phyloP scores from a whole-genome alignment of 371 early-diverging fungal species.

The Lichtheimia hyalospora region DNA sequence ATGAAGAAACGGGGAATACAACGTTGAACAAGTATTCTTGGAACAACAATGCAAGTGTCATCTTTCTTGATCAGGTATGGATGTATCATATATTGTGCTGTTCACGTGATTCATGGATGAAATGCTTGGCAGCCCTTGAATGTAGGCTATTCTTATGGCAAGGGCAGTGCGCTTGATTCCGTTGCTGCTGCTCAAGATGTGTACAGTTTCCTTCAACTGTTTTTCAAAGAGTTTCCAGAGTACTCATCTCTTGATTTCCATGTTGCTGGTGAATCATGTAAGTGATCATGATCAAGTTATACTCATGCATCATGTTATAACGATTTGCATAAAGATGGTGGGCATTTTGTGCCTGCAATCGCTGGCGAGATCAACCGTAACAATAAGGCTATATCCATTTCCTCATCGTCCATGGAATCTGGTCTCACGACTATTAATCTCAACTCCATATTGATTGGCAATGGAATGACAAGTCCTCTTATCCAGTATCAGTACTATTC shows the following conservation, averaged over 20 bases:
- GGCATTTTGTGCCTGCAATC: slow-evolving; percentile 82
- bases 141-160: slow-evolving; percentile 79
- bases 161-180: slow-evolving; percentile 44
- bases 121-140: slow-evolving; percentile 54
- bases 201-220: slow-evolving; percentile 73
- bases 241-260: slow-evolving; percentile 65
- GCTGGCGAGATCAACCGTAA: slow-evolving; percentile 62
- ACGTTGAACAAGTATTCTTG: slow-evolving; percentile 60
- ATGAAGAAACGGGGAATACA: slow-evolving; percentile 56
- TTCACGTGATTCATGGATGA: no score
- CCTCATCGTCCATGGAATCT: slow-evolving; percentile 10
- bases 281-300: slow-evolving; percentile 1
- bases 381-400: no score
- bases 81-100: not conserved
- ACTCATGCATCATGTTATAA: not conserved
- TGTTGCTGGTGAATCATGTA: slow-evolving; percentile 52
- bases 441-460: slow-evolving; percentile 83
- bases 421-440: slow-evolving; percentile 61
- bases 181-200: slow-evolving; percentile 73
- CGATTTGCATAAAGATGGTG: slow-evolving; percentile 49
- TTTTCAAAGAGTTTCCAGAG: slow-evolving; percentile 58
- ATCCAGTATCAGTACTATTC: slow-evolving; percentile 90
- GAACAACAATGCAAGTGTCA: slow-evolving; percentile 73
- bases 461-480: slow-evolving; percentile 89
- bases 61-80: slow-evolving; percentile 75